Conservation (phyloP, 1,284 basidiomycete species). For the Malassezia slooffiae region DNA sequence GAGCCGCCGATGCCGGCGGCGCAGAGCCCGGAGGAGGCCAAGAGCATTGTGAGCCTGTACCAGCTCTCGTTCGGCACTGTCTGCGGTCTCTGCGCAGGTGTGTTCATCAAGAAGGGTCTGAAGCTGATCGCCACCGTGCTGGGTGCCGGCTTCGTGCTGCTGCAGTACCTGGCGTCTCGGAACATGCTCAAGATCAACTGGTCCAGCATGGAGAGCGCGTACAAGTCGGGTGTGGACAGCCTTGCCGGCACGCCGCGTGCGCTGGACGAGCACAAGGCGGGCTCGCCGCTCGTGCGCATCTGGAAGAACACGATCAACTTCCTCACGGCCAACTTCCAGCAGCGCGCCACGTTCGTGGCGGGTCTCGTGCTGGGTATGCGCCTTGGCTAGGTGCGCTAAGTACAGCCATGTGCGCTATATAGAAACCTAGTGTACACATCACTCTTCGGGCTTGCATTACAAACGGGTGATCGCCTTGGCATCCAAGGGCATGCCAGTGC, state of each 20-base stretch:
- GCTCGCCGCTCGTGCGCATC: slow-evolving; percentile 48
- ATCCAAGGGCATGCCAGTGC: slow-evolving; percentile 38
- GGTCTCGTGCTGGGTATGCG: slow-evolving; percentile 51
- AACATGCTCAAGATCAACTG: slow-evolving; percentile 67
- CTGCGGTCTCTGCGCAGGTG: slow-evolving; percentile 69
- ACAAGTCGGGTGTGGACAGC: slow-evolving; percentile 64
- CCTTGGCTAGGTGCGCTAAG: slow-evolving; percentile 50
- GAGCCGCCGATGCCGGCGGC: slow-evolving; percentile 2
- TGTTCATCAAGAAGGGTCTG: slow-evolving; percentile 88
- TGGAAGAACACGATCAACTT: slow-evolving; percentile 71
- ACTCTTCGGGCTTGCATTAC: background rate
- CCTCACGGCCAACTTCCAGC: slow-evolving; percentile 84
- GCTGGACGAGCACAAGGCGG: slow-evolving; percentile 45
- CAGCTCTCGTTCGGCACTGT: slow-evolving; percentile 78
- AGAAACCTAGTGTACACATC: background rate
- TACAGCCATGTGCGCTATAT: background rate
- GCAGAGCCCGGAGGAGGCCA: slow-evolving; percentile 47
- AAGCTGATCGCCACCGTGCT: slow-evolving; percentile 70
- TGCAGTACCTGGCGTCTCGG: slow-evolving; percentile 40
- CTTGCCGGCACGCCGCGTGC: slow-evolving; percentile 53
- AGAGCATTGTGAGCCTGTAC: slow-evolving; percentile 64
- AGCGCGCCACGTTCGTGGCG: slow-evolving; percentile 52
- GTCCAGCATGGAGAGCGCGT: slow-evolving; percentile 53
- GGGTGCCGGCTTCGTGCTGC: slow-evolving; percentile 50
- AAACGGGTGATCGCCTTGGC: slow-evolving; percentile 33